Conservation (phyloP, 164 flowering plant species). For the Kingdonia uniflora region DNA sequence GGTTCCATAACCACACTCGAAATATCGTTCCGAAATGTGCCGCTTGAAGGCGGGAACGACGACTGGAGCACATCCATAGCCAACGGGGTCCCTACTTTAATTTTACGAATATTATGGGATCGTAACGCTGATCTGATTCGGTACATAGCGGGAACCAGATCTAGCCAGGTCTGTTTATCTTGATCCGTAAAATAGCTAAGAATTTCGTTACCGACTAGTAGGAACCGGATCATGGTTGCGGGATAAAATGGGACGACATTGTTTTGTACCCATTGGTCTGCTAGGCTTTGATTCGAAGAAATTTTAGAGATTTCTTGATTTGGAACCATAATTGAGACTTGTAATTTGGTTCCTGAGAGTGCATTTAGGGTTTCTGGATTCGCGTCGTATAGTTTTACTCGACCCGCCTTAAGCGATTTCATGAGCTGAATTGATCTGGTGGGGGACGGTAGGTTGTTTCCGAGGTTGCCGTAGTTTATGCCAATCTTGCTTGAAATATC, state of each 20-base stretch:
- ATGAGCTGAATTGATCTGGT: slow-evolving; percentile 42
- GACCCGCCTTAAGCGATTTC: slow-evolving; percentile 37
- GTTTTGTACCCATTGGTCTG: slow-evolving; percentile 58
- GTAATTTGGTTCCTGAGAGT: slow-evolving; percentile 34
- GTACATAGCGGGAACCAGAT: slow-evolving; percentile 69
- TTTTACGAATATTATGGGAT: slow-evolving; percentile 24
- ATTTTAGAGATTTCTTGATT: slow-evolving; percentile 51
- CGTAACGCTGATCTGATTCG: slow-evolving; percentile 35
- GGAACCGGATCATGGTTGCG: slow-evolving; percentile 43
- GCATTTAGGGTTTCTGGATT: slow-evolving; percentile 55
- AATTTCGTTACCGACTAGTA: slow-evolving; percentile 85
- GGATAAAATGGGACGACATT: slow-evolving; percentile 59
- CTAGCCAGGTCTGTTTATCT: slow-evolving; percentile 26
- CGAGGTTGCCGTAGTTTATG: slow-evolving; percentile 67
- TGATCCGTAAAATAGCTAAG: slow-evolving; percentile 40
- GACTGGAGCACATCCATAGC: slow-evolving; percentile 70
- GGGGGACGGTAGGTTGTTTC: slow-evolving; percentile 68
- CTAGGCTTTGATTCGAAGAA: slow-evolving; percentile 36
- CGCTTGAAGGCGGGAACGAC: slow-evolving; percentile 75
- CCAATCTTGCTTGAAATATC: slow-evolving; percentile 36
- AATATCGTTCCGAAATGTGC: slow-evolving; percentile 59
- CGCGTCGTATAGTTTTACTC: slow-evolving; percentile 73
- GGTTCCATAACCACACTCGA: slow-evolving; percentile 40
- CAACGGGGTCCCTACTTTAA: slow-evolving; percentile 68
- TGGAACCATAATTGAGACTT: slow-evolving; percentile 74